Evolutionary conservation across 2,329 filamentous ascomycete genomes (phyloP).

Genomic region (Diaporthe sp.): DNA sequence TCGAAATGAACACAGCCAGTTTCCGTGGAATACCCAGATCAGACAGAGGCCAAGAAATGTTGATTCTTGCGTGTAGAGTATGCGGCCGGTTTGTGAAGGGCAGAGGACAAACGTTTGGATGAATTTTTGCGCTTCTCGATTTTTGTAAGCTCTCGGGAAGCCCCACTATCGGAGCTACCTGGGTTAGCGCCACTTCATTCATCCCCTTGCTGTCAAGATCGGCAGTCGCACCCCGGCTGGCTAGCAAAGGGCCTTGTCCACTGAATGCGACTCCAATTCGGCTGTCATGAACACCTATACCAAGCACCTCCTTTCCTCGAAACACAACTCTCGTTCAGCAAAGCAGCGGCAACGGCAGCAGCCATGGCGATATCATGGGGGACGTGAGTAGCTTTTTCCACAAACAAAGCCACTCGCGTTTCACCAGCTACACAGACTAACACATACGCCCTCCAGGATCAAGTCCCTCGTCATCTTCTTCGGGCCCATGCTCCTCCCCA

Average conservation of each 20-base stretch:
- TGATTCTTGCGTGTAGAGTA: background rate
- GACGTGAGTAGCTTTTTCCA: conserved; percentile 57
- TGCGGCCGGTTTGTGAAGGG: background rate
- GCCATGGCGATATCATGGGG: conserved; percentile 62
- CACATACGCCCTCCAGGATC: conserved; percentile 56
- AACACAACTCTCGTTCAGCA: conserved; percentile 2
- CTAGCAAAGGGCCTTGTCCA: background rate
- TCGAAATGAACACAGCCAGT: background rate
- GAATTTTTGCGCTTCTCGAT: conserved; percentile 21
- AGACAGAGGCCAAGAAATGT: background rate
- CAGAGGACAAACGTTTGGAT: background rate
- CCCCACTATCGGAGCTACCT: conserved; percentile 29
- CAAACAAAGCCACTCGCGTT: background rate
- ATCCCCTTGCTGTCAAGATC: conserved; percentile 25
- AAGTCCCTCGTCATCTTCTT: conserved; percentile 73
- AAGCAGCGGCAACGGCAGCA: conserved; percentile 41
- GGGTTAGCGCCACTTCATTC: conserved; percentile 2
- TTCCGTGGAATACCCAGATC: background rate
- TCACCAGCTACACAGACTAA: background rate
- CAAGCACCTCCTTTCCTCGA: background rate
- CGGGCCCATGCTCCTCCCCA: conserved; percentile 80
- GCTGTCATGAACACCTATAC: conserved; percentile 5
- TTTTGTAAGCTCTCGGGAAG: conserved; percentile 28
- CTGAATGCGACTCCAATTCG: background rate
- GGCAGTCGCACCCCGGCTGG: conserved; percentile 7